A percentile compares a stretch with the other conserved stretches of the same genome.
Conservation (phyloP, 2,329 filamentous ascomycete genomes). For the Xylariales sp. region DNA sequence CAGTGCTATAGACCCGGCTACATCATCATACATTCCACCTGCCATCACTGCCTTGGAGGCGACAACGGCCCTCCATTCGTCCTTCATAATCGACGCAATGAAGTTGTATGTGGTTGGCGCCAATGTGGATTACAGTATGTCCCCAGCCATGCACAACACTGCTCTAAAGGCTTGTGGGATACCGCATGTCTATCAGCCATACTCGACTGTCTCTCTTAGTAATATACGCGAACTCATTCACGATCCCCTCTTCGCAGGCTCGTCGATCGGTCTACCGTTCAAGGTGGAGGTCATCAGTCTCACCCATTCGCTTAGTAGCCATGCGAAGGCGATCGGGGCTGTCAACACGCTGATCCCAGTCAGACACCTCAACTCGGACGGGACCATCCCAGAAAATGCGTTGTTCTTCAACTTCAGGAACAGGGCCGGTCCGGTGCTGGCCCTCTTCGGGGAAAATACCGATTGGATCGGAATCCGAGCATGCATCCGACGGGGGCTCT, state of each 20-base stretch:
- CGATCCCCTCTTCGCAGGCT: constrained; percentile 65
- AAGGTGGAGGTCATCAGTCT: constrained; percentile 68
- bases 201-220: constrained; percentile 57
- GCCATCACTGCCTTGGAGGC: constrained; percentile 58
- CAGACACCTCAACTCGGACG: constrained; percentile 52
- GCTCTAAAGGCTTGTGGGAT: constrained; percentile 65
- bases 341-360: constrained; percentile 73
- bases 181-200: constrained; percentile 61
- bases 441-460: constrained; percentile 73
- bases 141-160: constrained; percentile 72
- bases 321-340: constrained; percentile 70
- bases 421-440: constrained; percentile 60
- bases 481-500: constrained; percentile 67
- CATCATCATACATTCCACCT: constrained; percentile 25
- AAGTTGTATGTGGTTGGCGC: constrained; percentile 72
- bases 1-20: constrained; percentile 14
- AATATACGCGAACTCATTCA: constrained; percentile 60
- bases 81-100: constrained; percentile 64
- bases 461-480: constrained; percentile 77
- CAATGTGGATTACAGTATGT: constrained; percentile 67
- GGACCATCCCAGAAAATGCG: constrained; percentile 51
- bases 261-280: constrained; percentile 68
- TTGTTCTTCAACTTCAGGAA: constrained; percentile 52
- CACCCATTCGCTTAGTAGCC: constrained; percentile 64
- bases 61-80: constrained; percentile 60